A percentile compares a stretch with the other conserved stretches of the same genome.
Evolutionary conservation across 257 asterid species (phyloP).

Genomic region (Jacaranda mimosifolia): DNA sequence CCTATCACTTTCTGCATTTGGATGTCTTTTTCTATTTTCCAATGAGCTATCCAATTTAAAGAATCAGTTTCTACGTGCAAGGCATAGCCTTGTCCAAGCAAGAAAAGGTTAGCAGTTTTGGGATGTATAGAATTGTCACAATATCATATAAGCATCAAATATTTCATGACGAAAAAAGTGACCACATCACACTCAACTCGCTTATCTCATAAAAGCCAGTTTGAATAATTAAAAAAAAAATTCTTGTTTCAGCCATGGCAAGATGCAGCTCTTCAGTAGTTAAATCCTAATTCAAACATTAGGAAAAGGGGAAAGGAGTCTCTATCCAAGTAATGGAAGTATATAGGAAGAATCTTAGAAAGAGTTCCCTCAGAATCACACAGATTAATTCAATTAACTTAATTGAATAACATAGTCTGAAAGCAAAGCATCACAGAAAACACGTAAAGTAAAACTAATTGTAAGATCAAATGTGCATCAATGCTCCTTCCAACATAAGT

Average conservation of each 20-base stretch:
- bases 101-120: background rate
- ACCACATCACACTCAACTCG: background rate
- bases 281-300: background rate
- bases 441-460: background rate
- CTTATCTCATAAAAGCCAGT: background rate
- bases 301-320: background rate
- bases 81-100: background rate
- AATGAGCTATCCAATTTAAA: background rate
- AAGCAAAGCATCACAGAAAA: background rate
- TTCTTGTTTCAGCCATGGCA: background rate
- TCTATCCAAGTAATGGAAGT: background rate
- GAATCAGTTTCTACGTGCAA: background rate
- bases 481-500: background rate
- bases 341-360: background rate
- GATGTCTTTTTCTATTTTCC: background rate
- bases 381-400: background rate
- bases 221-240: background rate
- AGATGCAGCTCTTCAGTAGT: background rate
- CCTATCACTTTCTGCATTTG: background rate
- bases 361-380: background rate
- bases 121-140: background rate
- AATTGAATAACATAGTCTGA: background rate
- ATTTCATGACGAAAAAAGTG: background rate
- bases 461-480: background rate
- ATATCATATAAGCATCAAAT: background rate